Evolutionary conservation across 2,329 filamentous ascomycete species (phyloP).

Genomic region (Aspergillus sp.): DNA sequence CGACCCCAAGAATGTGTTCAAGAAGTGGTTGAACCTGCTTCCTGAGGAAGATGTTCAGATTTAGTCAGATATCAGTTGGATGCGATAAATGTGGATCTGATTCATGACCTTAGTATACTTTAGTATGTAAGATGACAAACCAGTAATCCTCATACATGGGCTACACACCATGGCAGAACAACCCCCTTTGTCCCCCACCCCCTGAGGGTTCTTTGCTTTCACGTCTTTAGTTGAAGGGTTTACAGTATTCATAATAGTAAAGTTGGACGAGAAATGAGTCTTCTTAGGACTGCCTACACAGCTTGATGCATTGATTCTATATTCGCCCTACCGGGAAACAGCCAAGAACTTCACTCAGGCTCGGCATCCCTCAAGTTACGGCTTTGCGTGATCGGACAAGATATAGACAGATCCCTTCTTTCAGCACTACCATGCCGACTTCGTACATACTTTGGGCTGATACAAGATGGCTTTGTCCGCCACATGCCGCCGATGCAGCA

Average conservation of each 20-base stretch:
- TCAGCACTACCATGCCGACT: neutral
- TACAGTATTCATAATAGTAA: too few relatives aligned
- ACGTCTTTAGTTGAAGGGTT: too few relatives aligned
- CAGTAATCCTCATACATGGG: too few relatives aligned
- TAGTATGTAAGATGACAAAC: too few relatives aligned
- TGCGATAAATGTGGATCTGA: too few relatives aligned
- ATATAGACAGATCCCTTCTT: neutral
- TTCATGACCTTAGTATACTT: too few relatives aligned
- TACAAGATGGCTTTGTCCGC: neutral
- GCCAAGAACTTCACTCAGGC: neutral
- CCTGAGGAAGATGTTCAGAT: neutral
- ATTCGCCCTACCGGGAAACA: neutral
- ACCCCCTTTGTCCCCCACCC: too few relatives aligned
- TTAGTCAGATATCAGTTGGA: neutral
- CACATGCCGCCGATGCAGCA: neutral
- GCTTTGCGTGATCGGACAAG: neutral
- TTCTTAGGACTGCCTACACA: too few relatives aligned
- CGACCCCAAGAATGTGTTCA: slow-evolving; percentile 13
- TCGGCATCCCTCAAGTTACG: neutral
- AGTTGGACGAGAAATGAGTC: too few relatives aligned
- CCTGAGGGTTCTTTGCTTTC: too few relatives aligned
- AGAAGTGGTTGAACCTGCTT: slow-evolving; percentile 8
- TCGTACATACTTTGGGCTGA: neutral
- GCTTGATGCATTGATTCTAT: too few relatives aligned
- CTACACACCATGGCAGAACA: too few relatives aligned